phyloP scores from a whole-genome alignment of 2,329 filamentous ascomycete genomes.

The Monosporascus sp. region DNA sequence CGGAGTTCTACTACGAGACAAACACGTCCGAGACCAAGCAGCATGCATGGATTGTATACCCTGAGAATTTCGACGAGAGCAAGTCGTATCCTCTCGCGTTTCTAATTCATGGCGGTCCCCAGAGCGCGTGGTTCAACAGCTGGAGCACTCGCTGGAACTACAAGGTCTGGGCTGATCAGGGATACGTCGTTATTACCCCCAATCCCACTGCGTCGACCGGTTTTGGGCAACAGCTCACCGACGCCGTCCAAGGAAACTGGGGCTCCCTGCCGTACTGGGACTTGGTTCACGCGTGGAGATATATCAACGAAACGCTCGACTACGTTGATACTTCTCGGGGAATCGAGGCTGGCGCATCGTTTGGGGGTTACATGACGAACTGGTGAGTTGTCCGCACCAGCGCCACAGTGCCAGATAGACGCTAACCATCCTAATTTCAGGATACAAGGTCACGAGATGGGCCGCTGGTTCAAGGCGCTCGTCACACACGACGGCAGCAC shows the following conservation, averaged over 20 bases:
- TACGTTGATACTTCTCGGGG: conserved; percentile 46
- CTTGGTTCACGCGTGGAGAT: conserved; percentile 45
- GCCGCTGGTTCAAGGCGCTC: conserved; percentile 50
- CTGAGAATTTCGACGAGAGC: conserved; percentile 25
- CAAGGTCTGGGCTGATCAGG: conserved; percentile 50
- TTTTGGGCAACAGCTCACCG: conserved; percentile 48
- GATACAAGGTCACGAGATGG: conserved; percentile 49
- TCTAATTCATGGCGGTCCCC: conserved; percentile 48
- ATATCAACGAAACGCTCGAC: conserved; percentile 43
- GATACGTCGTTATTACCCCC: conserved; percentile 49
- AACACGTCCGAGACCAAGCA: conserved; percentile 27
- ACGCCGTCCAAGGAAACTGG: conserved; percentile 45
- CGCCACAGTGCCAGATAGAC: conserved; percentile 1
- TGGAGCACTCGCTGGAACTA: conserved; percentile 51
- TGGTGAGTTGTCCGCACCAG: conserved; percentile 25
- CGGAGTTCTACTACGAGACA: conserved; percentile 29
- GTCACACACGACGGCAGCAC: conserved; percentile 47
- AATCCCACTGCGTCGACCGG: conserved; percentile 50
- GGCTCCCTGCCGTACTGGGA: conserved; percentile 49
- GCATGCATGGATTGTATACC: conserved; percentile 28
- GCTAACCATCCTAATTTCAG: conserved; percentile 14
- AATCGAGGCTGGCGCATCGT: conserved; percentile 47
- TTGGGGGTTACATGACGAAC: conserved; percentile 53
- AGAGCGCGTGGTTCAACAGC: conserved; percentile 44
- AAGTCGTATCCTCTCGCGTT: conserved; percentile 49